Conservation (phyloP, 345 rosid species). For the Isatis tinctoria region DNA sequence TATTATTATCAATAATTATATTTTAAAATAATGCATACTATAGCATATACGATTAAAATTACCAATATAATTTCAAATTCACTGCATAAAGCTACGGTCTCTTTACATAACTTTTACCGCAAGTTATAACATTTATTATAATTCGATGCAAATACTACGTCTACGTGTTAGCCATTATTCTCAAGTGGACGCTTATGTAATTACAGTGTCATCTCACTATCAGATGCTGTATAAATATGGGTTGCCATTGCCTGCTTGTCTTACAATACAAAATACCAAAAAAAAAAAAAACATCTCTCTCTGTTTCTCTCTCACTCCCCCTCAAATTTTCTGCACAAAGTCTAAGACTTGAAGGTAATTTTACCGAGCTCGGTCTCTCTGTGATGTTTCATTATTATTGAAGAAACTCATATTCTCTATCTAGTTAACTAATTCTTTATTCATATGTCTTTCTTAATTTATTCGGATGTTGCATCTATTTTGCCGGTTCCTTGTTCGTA, state of each 20-base stretch:
- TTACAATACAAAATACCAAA: neutral
- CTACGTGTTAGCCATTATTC: too few relatives aligned
- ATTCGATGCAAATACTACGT: too few relatives aligned
- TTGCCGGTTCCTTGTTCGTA: neutral
- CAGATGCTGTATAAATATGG: neutral
- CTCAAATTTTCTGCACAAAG: neutral
- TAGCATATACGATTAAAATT: too few relatives aligned
- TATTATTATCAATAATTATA: too few relatives aligned
- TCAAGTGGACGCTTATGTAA: neutral
- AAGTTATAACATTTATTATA: too few relatives aligned
- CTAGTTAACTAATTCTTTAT: neutral
- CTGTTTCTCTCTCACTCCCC: neutral
- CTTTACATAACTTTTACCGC: too few relatives aligned
- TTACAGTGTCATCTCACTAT: neutral
- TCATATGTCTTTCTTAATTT: neutral
- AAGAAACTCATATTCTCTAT: neutral
- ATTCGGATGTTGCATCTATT: neutral
- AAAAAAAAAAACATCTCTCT: neutral
- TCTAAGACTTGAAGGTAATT: neutral
- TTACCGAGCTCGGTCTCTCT: neutral
- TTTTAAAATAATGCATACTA: too few relatives aligned
- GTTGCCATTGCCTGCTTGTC: neutral
- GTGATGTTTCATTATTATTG: neutral
- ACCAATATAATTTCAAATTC: too few relatives aligned
- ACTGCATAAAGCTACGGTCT: too few relatives aligned